Base-by-base conservation (phyloP, 2,329 filamentous ascomycete genomes). In the Akanthomyces uredinophilus region DNA sequence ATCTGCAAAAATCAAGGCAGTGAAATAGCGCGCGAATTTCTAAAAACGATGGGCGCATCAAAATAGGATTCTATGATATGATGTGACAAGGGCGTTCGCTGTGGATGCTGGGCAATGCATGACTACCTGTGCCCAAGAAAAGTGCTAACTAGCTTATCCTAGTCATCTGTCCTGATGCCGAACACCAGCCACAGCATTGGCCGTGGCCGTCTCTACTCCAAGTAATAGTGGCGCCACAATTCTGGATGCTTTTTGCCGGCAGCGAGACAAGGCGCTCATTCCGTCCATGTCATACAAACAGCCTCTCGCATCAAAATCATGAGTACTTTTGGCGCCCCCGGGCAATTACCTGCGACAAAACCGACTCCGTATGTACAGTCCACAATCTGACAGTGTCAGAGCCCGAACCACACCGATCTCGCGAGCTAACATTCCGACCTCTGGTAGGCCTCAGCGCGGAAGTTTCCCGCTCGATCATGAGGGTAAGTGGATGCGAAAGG, bases 391-490 rank as follows among this genome's bases (percentile, higher is more conserved):
- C 37, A 22, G 29, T 13, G n/a, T 24, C 54, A 20, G 32, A 18
- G 24, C 7, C 41, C 32, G 32, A 6, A 10, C 18, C 20, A 18
- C 16, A 37, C n/a, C 16, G 8, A 5, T 43, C 18, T 7, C 27
- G 24, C 20, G 20, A 47, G n/a, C 53, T 62, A 55, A 56, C 60
- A 27, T 50, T 47, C 16, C 37, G 11, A 27, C 29, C 35, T 43
- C 13, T 41, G 3, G 37, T 68, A 95, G 91, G 62, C 94, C 94
- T 5, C 90, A 97, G 74, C 87, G 93, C 69, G 94, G 94, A 61
- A 96, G 91, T 70, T 98, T 98, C 72, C 94, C 94, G n/a, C 86
- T 98, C 61, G 94, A 98, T 75, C 93, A 97, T 70, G 92, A 96
- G 74, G 92, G 79, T 79, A 69, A 67, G 76, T 55, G 13, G 14